A percentile compares a stretch with the other conserved stretches of the same genome.
Conservation (phyloP, 352 stramenopile genomes). For the Pythium monospermum region DNA sequence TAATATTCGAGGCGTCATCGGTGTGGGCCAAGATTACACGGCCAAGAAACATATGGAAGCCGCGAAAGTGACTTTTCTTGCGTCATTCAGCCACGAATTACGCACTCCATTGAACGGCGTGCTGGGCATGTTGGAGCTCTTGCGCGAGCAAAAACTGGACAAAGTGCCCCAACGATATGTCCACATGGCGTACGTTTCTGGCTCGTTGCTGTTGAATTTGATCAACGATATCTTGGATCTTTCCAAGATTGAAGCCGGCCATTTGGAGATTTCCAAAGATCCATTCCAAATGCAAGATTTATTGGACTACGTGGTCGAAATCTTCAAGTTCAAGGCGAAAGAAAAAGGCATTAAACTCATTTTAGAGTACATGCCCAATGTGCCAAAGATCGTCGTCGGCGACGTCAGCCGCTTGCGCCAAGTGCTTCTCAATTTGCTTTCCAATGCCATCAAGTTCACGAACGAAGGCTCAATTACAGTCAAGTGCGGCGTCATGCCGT, state of each 20-base stretch:
- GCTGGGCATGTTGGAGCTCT: conserved; percentile 75
- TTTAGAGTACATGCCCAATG: conserved; percentile 72
- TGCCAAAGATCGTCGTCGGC: conserved; percentile 67
- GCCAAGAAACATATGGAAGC: conserved; percentile 83
- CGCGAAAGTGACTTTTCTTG: conserved; percentile 83
- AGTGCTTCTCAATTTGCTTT: conserved; percentile 77
- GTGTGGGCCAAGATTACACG: conserved; percentile 92
- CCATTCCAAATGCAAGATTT: conserved; percentile 80
- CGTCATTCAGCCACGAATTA: conserved; percentile 81
- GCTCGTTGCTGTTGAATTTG: conserved; percentile 84
- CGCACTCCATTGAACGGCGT: conserved; percentile 79
- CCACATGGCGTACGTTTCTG: conserved; percentile 83
- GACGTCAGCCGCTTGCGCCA: conserved; percentile 76
- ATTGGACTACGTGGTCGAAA: conserved; percentile 86
- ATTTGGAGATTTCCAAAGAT: conserved; percentile 84
- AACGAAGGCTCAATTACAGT: conserved; percentile 79
- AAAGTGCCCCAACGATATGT: conserved; percentile 66
- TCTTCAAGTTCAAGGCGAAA: conserved; percentile 86
- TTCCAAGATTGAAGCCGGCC: conserved; percentile 91
- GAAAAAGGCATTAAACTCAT: conserved; percentile 85
- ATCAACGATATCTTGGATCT: conserved; percentile 92
- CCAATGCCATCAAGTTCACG: conserved; percentile 88
- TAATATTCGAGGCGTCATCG: conserved; percentile 90
- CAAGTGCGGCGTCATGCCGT: conserved; percentile 61
- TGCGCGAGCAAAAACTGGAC: conserved; percentile 74